A percentile compares a stretch with the other conserved stretches of the same genome.
Conservation (phyloP, 1,284 basidiomycete species). For the Blastosporella zonata region DNA sequence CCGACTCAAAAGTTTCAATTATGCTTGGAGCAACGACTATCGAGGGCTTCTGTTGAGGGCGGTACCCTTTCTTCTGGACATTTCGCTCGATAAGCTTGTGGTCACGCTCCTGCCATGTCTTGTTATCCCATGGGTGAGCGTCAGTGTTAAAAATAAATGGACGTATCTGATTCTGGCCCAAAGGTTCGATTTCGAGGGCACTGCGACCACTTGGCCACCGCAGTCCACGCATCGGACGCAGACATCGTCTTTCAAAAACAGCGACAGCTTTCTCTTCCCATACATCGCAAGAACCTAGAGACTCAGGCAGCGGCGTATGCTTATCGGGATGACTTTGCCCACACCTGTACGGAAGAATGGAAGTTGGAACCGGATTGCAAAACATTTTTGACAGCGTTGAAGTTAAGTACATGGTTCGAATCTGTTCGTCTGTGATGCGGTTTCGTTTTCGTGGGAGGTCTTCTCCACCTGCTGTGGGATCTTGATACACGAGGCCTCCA, state of each 20-base stretch:
- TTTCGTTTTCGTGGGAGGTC: no score
- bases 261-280: slow-evolving; percentile 19
- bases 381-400: no score
- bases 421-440: no score
- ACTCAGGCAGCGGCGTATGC: slow-evolving; percentile 16
- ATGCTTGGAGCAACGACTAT: slow-evolving; percentile 11
- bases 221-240: slow-evolving; percentile 11
- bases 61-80: slow-evolving; percentile 7
- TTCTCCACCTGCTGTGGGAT: no score
- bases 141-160: no score
- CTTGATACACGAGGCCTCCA: no score
- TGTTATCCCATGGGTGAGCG: slow-evolving; percentile 7
- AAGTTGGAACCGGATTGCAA: background rate
- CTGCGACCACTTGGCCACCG: background rate
- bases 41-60: slow-evolving; percentile 2
- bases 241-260: slow-evolving; percentile 19
- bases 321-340: background rate
- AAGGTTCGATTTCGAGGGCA: no score
- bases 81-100: background rate
- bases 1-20: slow-evolving; percentile 2
- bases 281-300: slow-evolving; percentile 22
- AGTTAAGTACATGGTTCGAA: no score
- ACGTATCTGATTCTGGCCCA: no score
- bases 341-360: no score
- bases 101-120: background rate